A percentile compares a stretch with the other conserved stretches of the same genome.
Evolutionary conservation across 148 eudicot genomes (phyloP).

Genomic region (Polygonum maritimum): DNA sequence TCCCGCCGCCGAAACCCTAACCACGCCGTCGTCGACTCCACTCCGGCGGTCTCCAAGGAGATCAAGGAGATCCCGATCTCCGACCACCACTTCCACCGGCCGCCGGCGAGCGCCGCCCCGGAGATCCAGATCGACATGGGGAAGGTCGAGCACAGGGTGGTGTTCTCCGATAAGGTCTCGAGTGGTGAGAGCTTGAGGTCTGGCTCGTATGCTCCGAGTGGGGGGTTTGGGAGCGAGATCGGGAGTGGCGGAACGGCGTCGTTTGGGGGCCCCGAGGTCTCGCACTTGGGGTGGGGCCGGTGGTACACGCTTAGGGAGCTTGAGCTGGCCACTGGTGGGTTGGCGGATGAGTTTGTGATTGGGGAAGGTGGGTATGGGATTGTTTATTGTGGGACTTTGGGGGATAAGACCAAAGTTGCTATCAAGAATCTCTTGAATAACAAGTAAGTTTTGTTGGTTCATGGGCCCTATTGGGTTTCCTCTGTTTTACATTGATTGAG

Average conservation of each 20-base stretch:
- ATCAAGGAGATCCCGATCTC: slow-evolving; percentile 52
- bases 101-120: slow-evolving; percentile 30
- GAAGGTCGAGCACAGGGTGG: slow-evolving; percentile 71
- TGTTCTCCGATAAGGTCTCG: slow-evolving; percentile 58
- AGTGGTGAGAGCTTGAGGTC: slow-evolving; percentile 70
- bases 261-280: slow-evolving; percentile 63
- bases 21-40: slow-evolving; percentile 15
- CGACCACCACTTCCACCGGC: slow-evolving; percentile 19
- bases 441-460: not conserved
- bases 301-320: slow-evolving; percentile 85
- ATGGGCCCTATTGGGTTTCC: not conserved
- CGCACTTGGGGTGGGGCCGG: slow-evolving; percentile 78
- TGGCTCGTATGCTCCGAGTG: slow-evolving; percentile 15
- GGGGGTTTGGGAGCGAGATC: not conserved
- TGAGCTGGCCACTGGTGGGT: slow-evolving; percentile 58
- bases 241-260: slow-evolving; percentile 22
- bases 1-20: slow-evolving; percentile 34
- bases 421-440: slow-evolving; percentile 10
- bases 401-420: slow-evolving; percentile 8
- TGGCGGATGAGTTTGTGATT: slow-evolving; percentile 23
- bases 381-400: slow-evolving; percentile 33
- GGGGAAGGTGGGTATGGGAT: slow-evolving; percentile 32
- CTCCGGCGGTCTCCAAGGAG: slow-evolving; percentile 56
- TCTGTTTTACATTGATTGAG: not conserved
- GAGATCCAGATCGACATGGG: slow-evolving; percentile 93